Percentiles rank a stretch among this genome's conserved stretches.
Evolutionary conservation across 2,329 filamentous ascomycete species (phyloP).

Genomic region (Tolypocladium amazonense): DNA sequence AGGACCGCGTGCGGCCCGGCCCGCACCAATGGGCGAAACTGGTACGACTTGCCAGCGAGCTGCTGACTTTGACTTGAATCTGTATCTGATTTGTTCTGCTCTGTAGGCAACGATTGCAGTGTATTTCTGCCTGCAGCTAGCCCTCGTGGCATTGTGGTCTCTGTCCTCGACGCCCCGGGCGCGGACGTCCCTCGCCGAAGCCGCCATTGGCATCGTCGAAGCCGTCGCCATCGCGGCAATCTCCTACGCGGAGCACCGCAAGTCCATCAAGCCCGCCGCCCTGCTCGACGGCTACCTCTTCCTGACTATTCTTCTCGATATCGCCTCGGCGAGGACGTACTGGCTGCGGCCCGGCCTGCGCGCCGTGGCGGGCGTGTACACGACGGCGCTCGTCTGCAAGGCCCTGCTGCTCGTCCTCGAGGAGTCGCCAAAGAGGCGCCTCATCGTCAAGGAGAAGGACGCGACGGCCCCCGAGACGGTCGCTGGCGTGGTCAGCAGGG

Average conservation of each 20-base stretch:
- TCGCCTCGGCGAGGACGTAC: neutral
- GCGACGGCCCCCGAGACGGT: neutral
- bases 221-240: neutral
- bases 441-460: neutral
- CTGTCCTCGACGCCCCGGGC: neutral
- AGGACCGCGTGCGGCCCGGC: neutral
- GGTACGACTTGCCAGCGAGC: neutral
- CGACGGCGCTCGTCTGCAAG: neutral
- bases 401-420: neutral
- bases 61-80: neutral
- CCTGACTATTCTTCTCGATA: neutral
- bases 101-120: neutral
- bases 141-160: neutral
- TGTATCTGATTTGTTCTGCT: neutral
- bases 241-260: neutral
- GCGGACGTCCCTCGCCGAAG: neutral
- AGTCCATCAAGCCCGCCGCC: neutral
- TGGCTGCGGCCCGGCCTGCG: neutral
- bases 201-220: neutral
- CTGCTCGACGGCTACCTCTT: neutral
- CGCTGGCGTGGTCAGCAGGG: neutral
- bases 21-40: neutral
- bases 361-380: neutral
- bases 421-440: neutral
- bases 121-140: neutral